Evolutionary conservation across 805 yeast species (phyloP).

Genomic region (Groenewaldozyma tartarivorans): DNA sequence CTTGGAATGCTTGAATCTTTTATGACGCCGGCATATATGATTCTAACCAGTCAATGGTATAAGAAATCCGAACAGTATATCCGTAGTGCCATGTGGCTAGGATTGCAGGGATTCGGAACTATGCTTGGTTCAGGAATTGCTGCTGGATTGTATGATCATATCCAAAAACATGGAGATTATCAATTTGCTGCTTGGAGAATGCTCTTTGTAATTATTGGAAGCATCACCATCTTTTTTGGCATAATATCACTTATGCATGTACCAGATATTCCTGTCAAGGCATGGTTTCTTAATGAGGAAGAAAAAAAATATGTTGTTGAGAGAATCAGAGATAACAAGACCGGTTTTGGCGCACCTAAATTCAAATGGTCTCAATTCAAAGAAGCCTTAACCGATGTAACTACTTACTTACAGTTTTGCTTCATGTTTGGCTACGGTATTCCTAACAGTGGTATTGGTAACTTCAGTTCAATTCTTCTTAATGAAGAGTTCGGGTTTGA

Average conservation of each 20-base stretch:
- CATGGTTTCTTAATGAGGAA: constrained; percentile 37
- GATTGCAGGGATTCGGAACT: constrained; percentile 35
- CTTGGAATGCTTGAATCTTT: constrained; percentile 43
- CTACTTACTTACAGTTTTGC: constrained; percentile 39
- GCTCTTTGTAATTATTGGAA: constrained; percentile 48
- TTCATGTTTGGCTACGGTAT: constrained; percentile 31
- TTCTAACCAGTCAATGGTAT: constrained; percentile 45
- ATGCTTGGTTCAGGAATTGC: constrained; percentile 40
- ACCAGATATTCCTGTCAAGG: constrained; percentile 45
- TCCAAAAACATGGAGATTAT: constrained; percentile 16
- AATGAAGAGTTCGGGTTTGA: constrained; percentile 7
- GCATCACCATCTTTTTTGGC: constrained; percentile 37
- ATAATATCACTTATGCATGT: constrained; percentile 22
- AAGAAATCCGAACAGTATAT: constrained; percentile 26
- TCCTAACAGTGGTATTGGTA: constrained; percentile 47
- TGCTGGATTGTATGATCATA: constrained; percentile 32
- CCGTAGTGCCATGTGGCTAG: constrained; percentile 34
- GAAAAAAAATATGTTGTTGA: constrained; percentile 42
- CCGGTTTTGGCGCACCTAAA: constrained; percentile 46
- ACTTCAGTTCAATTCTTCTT: constrained; percentile 36
- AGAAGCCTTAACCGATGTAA: constrained; percentile 41
- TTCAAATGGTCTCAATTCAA: constrained; percentile 46
- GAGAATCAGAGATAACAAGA: constrained; percentile 44
- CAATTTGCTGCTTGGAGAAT: constrained; percentile 41
- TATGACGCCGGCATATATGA: constrained; percentile 44